Base-by-base conservation (phyloP, 768 basidiomycete genomes). In the Hemileccinum rubropunctum region DNA sequence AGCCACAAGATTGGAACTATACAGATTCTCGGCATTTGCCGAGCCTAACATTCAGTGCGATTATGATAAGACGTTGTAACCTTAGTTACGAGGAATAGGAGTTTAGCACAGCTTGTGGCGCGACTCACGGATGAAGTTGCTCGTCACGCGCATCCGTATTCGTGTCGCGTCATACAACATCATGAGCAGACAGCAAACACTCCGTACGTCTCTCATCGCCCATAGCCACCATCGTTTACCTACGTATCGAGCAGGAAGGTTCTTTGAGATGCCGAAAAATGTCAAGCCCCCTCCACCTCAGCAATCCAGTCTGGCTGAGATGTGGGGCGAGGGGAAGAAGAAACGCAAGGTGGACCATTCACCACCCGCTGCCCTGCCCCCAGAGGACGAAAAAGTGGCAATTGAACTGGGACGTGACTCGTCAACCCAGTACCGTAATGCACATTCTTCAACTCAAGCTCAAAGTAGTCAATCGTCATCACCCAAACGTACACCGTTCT, bases 121-220 rank as follows among this genome's bases (percentile, higher is more conserved):
- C 47, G 52, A 51, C 50, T 40, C 35, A n/a, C n/a, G 50, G 46
- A 41, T 57, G 38, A 66, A 5, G 28, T 12, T 64, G 60, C 58
- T 58, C 45, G 45, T 61, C 51, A 53, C 68, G 56, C 62, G 61
- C 42, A 30, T 18, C 17, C 52, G 58, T 49, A 42, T 50, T 48
- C 52, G 51, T 45, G 52, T 60, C 18, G 37, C 28, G 37, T 17
- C 54, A n/a, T n/a, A n/a, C n/a, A 23, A 23, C 23, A 23, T 6
- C 43, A 90, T 89, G 86, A 76, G 75, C 45, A 80, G 85, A 62
- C 88, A 91, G 67, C 84, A 83, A 66, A 89, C 88, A 1, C 73
- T 91, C 40, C 83, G 87, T 84, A 51, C 15, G 69, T 52, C 11
- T 23, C 32, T 18, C 33, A 12, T 63, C 20, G 41, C 28, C 21